A percentile compares a stretch with the other conserved stretches of the same genome.
These are phyloP conservation scores for Purpureocillium takamizusanense DNA, from an alignment of 2,329 filamentous ascomycete species.

Conservation along the genomic window DNA sequence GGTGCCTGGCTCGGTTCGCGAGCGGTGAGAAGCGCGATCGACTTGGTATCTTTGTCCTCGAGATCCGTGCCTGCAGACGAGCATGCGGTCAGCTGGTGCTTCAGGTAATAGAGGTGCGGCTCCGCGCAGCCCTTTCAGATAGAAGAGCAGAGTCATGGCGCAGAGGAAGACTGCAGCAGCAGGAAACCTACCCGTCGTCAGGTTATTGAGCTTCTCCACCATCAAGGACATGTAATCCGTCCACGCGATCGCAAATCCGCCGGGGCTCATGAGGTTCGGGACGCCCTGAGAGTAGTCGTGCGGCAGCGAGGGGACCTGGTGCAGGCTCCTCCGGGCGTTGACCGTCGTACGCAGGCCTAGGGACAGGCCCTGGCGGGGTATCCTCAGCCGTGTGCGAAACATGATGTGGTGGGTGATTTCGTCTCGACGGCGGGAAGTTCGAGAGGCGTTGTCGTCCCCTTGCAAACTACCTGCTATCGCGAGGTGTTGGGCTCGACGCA, in stretches of 20 bases:
- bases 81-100: background rate
- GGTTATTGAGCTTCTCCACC: conserved; percentile 65
- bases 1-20: conserved; percentile 69
- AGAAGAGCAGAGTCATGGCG: background rate
- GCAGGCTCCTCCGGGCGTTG: conserved; percentile 31
- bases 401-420: conserved; percentile 24
- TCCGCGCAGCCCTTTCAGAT: too few relatives aligned
- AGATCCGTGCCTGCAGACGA: conserved; percentile 48
- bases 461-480: too few relatives aligned
- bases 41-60: conserved; percentile 52
- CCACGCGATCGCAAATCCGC: conserved; percentile 71
- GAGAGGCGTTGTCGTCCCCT: background rate
- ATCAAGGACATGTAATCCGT: conserved; percentile 70
- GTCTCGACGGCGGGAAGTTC: background rate
- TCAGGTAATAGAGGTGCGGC: background rate
- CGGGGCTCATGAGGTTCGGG: conserved; percentile 59
- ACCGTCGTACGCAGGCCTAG: conserved; percentile 23
- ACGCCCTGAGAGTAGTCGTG: conserved; percentile 45
- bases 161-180: background rate
- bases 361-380: conserved; percentile 32
- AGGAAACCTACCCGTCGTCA: conserved; percentile 61
- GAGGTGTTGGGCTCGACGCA: too few relatives aligned
- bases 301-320: conserved; percentile 36
- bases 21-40: conserved; percentile 65
- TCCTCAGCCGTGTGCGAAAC: conserved; percentile 46